A percentile compares a stretch with the other conserved stretches of the same genome.
Conservation (phyloP, 805 yeast genomes). For the Kluyveromyces lactis region DNA sequence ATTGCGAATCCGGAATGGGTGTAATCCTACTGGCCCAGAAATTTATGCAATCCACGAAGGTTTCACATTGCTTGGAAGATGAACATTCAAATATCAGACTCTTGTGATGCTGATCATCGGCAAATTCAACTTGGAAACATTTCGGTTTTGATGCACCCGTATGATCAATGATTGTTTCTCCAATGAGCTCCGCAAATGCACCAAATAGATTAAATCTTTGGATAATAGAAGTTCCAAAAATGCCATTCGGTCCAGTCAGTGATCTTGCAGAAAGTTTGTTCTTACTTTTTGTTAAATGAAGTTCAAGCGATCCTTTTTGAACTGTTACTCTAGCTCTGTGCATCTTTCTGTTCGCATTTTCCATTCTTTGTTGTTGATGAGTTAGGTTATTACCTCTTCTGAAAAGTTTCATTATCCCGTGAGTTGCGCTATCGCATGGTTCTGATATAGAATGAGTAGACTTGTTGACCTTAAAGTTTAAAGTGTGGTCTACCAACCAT, state of each 20-base stretch:
- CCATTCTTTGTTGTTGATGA: not conserved
- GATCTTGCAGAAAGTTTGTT: not conserved
- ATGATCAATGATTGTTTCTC: not conserved
- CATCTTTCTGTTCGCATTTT: conserved; percentile 3
- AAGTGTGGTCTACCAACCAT: conserved; percentile 22
- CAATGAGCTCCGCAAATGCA: conserved; percentile 18
- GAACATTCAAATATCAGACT: conserved; percentile 47
- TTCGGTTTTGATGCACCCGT: conserved; percentile 6
- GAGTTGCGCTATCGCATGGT: not conserved
- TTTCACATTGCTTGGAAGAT: conserved; percentile 56
- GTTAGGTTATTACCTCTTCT: not conserved
- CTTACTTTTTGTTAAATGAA: not conserved
- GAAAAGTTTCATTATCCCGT: conserved; percentile 1
- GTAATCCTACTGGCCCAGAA: conserved; percentile 87
- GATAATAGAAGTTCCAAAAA: not conserved
- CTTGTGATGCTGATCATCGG: conserved; percentile 11
- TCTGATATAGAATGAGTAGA: not conserved
- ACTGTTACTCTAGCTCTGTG: not conserved
- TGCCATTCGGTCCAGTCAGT: not conserved
- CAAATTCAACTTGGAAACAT: conserved; percentile 20
- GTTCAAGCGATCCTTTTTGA: conserved; percentile 1
- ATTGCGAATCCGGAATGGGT: conserved; percentile 63
- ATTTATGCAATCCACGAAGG: conserved; percentile 69
- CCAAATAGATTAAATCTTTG: conserved; percentile 17
- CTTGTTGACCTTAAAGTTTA: conserved; percentile 4